Percentiles rank a stretch among this genome's conserved stretches.
These are phyloP conservation scores for Candida ovalis DNA, from an alignment of 805 yeast species.

Conservation along the genomic window DNA sequence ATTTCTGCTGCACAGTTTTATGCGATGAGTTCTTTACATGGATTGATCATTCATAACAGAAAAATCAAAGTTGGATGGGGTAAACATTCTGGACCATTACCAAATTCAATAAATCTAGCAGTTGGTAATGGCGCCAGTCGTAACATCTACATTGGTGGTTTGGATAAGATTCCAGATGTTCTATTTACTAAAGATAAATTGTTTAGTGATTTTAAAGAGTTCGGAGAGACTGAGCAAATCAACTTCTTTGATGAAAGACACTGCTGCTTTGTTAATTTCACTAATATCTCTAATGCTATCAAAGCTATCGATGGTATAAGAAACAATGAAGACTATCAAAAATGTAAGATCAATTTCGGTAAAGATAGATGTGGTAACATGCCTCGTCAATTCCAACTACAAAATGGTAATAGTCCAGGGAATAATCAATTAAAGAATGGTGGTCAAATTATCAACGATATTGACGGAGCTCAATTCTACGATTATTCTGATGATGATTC, in stretches of 20 bases:
- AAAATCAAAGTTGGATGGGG: constrained; percentile 97
- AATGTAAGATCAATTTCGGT: constrained; percentile 83
- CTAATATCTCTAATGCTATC: constrained; percentile 86
- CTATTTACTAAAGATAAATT: constrained; percentile 43
- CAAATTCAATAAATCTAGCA: constrained; percentile 82
- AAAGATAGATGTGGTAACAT: constrained; percentile 94
- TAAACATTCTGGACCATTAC: constrained; percentile 88
- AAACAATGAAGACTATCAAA: constrained; percentile 62
- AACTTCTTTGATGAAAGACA: constrained; percentile 78
- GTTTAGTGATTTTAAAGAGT: constrained; percentile 68
- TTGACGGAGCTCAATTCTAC: constrained; percentile 19
- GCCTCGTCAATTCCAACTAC: constrained; percentile 62
- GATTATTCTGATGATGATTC: constrained; percentile 18
- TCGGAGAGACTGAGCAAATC: constrained; percentile 94
- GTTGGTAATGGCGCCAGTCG: constrained; percentile 93
- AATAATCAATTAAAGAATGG: neutral
- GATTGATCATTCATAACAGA: constrained; percentile 79
- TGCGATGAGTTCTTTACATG: constrained; percentile 90
- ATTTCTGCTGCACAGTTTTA: constrained; percentile 97
- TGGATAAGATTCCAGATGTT: constrained; percentile 30
- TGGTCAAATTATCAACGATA: constrained; percentile 16
- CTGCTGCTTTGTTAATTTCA: constrained; percentile 89
- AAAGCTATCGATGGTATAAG: constrained; percentile 90
- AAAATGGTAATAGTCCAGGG: neutral
- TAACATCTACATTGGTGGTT: constrained; percentile 79